Base-by-base conservation (phyloP, 2,329 filamentous ascomycete species). In the Cercospora berteroae region DNA sequence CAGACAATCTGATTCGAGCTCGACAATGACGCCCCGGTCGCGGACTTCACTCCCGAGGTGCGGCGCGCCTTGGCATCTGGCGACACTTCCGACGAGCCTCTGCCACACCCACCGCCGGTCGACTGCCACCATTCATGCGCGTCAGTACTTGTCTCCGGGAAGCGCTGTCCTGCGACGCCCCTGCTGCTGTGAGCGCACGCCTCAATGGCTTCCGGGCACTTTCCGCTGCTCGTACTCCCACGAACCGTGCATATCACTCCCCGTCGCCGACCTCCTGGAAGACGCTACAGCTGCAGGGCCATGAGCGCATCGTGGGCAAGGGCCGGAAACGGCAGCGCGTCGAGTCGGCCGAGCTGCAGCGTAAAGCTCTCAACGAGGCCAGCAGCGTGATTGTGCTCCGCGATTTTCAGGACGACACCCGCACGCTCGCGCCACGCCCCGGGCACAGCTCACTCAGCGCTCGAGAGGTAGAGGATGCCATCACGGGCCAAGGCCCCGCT, bases 241-340 rank as follows among this genome's bases (percentile, higher is more conserved):
- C 36, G 36, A 42, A 8, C 6, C 36, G 36, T 8, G 36, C 36
- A 42, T 42, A n/a, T 42, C 36, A 42, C 44, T n/a, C 36, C 16
- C 36, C 36, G 6, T 7, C 44, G 10, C 44, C 52, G 16, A 27
- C 64, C 64, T 27, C 56, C 39, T 60, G 58, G 62, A 65, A 65
- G 29, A 50, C 59, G 12, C 29, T 64, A 5, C 33, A 70, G 29
- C 70, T 71, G 1, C 42, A 71, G 66, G 16, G 36, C 16, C 36
- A 42, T 42, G 72, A 71, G 5, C 70, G 70, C 23, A 69, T 75
- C n/a, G 66, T 76, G 18, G 74, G 74, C 13, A 73, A 68, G 62
- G 71, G 70, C 9, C 72, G 72, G 20, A 73, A 68, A 33, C 69
- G 73, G 52, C 74, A 76, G 60, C 72, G 72, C 29, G 66, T 74